Conservation (phyloP, 1,284 basidiomycete species). For the Prillingera fragicola region DNA sequence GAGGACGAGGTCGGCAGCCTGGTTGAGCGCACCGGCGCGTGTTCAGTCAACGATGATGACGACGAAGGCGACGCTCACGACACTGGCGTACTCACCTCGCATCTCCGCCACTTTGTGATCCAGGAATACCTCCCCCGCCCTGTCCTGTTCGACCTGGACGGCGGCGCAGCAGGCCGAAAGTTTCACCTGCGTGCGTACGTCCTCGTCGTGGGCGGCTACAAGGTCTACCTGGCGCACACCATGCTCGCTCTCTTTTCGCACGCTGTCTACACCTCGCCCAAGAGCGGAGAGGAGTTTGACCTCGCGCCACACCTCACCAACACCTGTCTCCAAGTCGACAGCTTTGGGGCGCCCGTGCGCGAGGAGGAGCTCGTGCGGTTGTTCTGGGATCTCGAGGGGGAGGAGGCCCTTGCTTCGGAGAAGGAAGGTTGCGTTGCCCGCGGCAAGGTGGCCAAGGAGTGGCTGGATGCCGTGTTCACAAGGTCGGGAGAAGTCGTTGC, state of each 20-base stretch:
- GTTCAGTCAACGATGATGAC: constrained; percentile 45
- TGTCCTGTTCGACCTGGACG: constrained; percentile 64
- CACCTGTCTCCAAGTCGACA: constrained; percentile 78
- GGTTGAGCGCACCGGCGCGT: constrained; percentile 6
- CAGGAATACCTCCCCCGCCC: constrained; percentile 83
- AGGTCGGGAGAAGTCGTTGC: constrained; percentile 65
- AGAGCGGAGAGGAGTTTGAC: constrained; percentile 49
- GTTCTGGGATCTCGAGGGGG: constrained; percentile 68
- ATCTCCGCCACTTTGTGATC: constrained; percentile 92
- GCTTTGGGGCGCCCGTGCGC: constrained; percentile 49
- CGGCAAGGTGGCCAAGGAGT: constrained; percentile 48
- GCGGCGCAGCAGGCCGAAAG: constrained; percentile 29
- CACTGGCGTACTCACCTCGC: constrained; percentile 71
- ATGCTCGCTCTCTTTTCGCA: constrained; percentile 82
- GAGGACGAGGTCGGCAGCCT: constrained; percentile 29
- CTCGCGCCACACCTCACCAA: constrained; percentile 86
- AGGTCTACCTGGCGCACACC: constrained; percentile 70
- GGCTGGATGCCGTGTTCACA: constrained; percentile 57
- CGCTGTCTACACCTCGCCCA: constrained; percentile 57
- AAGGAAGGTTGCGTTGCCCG: constrained; percentile 5
- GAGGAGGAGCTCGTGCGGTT: constrained; percentile 57
- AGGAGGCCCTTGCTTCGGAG: constrained; percentile 47
- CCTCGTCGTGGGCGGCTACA: constrained; percentile 72
- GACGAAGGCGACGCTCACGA: constrained; percentile 45
- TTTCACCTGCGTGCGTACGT: constrained; percentile 95